These are phyloP conservation scores for Penicillium waksmanii DNA, from an alignment of 495 filamentous ascomycete species.

Conservation along the genomic window DNA sequence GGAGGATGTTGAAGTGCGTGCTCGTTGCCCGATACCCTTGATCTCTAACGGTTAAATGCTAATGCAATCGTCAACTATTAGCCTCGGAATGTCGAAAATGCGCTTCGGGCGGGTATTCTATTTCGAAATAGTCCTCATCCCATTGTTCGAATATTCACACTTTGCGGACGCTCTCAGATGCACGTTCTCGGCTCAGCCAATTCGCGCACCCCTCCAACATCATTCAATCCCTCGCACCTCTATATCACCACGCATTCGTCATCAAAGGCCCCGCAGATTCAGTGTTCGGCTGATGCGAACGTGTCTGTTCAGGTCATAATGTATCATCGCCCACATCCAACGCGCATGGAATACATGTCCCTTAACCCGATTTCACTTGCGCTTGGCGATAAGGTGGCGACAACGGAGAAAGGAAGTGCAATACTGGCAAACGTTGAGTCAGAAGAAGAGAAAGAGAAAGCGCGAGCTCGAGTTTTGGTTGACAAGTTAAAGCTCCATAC, in stretches of 20 bases:
- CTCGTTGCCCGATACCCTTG: neutral
- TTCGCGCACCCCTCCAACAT: slow-evolving; percentile 44
- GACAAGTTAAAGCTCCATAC: slow-evolving; percentile 90
- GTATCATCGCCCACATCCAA: slow-evolving; percentile 84
- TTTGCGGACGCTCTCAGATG: slow-evolving; percentile 82
- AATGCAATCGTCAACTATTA: slow-evolving; percentile 29
- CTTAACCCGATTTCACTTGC: slow-evolving; percentile 86
- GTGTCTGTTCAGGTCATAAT: slow-evolving; percentile 83
- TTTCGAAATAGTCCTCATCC: slow-evolving; percentile 83
- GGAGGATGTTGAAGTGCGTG: slow-evolving; percentile 82
- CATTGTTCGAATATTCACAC: slow-evolving; percentile 75
- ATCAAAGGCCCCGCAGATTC: slow-evolving; percentile 67
- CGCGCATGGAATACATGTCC: slow-evolving; percentile 95
- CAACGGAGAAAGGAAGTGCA: slow-evolving; percentile 30
- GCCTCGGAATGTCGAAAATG: slow-evolving; percentile 81
- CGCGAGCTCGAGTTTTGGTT: slow-evolving; percentile 64
- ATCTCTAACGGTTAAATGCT: slow-evolving; percentile 8
- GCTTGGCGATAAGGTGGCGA: slow-evolving; percentile 70
- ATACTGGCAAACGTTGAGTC: slow-evolving; percentile 39
- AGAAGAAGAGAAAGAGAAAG: slow-evolving; percentile 65
- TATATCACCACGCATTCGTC: slow-evolving; percentile 62
- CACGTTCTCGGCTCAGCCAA: slow-evolving; percentile 86
- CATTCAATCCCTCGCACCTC: slow-evolving; percentile 72
- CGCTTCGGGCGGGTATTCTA: slow-evolving; percentile 80
- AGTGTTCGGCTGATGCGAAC: slow-evolving; percentile 62